Evolutionary conservation across 768 basidiomycete species (phyloP).

Genomic region (Suillus weaverae): DNA sequence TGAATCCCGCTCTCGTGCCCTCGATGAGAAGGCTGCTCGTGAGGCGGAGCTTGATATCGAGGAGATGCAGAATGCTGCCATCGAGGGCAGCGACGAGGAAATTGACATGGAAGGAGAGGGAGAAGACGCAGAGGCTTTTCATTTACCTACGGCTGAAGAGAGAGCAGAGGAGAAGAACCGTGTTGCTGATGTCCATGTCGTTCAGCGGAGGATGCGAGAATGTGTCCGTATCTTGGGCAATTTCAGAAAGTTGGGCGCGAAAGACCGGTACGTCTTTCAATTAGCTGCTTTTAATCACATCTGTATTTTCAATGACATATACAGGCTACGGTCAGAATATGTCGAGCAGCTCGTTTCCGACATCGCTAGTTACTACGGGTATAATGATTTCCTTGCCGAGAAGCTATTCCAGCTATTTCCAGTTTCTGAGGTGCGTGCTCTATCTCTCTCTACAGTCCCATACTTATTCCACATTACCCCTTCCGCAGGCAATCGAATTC

Average conservation of each 20-base stretch:
- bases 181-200: slow-evolving; percentile 70
- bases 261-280: slow-evolving; percentile 58
- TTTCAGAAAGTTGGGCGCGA: slow-evolving; percentile 66
- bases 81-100: slow-evolving; percentile 50
- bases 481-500: slow-evolving; percentile 88
- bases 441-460: slow-evolving; percentile 10
- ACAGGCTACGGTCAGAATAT: slow-evolving; percentile 87
- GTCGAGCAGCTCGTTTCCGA: slow-evolving; percentile 84
- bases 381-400: slow-evolving; percentile 92
- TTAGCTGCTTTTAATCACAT: slow-evolving; percentile 12
- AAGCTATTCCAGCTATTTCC: slow-evolving; percentile 95
- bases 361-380: slow-evolving; percentile 95
- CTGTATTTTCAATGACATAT: slow-evolving; percentile 9
- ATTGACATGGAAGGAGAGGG: slow-evolving; percentile 39
- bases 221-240: slow-evolving; percentile 71
- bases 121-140: slow-evolving; percentile 49
- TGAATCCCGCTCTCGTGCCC: slow-evolving; percentile 74
- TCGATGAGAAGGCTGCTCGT: slow-evolving; percentile 64
- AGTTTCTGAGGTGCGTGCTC: slow-evolving; percentile 72
- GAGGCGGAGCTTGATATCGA: slow-evolving; percentile 71
- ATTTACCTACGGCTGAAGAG: slow-evolving; percentile 69
- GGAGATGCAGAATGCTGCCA: slow-evolving; percentile 59
- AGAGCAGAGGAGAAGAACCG: slow-evolving; percentile 67
- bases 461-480: slow-evolving; percentile 2
- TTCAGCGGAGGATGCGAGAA: slow-evolving; percentile 79